Conservation (phyloP, 352 stramenopile species). For the Albugo candida region DNA sequence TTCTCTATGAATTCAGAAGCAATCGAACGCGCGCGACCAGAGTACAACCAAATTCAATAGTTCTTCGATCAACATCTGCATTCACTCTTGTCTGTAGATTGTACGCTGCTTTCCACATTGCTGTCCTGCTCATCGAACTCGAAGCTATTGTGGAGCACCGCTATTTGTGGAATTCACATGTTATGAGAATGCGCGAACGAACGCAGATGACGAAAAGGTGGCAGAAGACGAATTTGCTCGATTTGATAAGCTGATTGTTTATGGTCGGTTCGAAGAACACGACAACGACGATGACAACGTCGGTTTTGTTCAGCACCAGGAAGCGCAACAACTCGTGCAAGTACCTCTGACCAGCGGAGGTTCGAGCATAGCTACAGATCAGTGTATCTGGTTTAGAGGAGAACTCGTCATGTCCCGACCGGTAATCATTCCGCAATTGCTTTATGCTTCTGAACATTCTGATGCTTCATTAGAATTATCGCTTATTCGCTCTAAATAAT, state of each 20-base stretch:
- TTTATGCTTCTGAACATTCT: neutral
- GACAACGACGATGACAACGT: neutral
- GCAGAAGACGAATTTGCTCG: neutral
- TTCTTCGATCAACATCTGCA: too few species aligned
- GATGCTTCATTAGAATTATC: neutral
- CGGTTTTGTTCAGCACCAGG: neutral
- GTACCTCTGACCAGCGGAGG: neutral
- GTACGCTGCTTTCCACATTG: conserved; percentile 39
- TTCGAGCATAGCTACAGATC: neutral
- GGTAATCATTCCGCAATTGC: neutral
- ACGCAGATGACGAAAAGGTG: neutral
- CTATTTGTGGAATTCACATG: conserved; percentile 14
- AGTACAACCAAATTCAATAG: too few species aligned
- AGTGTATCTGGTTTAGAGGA: neutral
- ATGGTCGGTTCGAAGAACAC: neutral
- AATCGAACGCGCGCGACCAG: too few species aligned
- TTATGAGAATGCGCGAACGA: neutral
- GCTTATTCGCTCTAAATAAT: neutral
- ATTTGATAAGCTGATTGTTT: neutral
- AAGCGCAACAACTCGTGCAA: neutral
- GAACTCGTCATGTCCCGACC: neutral
- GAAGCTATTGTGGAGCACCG: conserved; percentile 27
- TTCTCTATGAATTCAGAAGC: too few species aligned
- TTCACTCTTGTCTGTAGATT: conserved; percentile 13
- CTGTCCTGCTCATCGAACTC: conserved; percentile 20